A percentile compares a stretch with the other conserved stretches of the same genome.
These are phyloP conservation scores for Starmerella lactis-condensi DNA, from an alignment of 805 yeast species.

Conservation along the genomic window DNA sequence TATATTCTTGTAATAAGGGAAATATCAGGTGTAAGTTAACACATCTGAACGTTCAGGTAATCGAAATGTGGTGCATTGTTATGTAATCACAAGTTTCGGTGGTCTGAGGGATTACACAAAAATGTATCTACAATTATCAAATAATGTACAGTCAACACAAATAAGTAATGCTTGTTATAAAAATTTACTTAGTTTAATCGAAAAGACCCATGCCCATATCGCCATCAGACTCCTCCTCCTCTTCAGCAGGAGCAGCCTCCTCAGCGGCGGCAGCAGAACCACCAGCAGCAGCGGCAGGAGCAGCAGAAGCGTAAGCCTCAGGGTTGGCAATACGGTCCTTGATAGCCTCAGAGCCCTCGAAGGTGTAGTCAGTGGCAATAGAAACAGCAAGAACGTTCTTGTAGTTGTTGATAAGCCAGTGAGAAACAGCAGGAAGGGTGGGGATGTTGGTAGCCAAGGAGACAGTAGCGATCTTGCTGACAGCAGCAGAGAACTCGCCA, in stretches of 20 bases:
- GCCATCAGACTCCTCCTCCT: conserved; percentile 44
- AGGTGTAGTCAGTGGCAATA: conserved; percentile 95
- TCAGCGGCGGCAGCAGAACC: conserved; percentile 42
- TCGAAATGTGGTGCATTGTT: no score
- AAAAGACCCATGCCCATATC: conserved; percentile 75
- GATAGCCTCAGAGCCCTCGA: conserved; percentile 97
- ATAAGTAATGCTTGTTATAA: no score
- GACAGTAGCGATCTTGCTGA: conserved; percentile 82
- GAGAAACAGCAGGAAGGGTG: conserved; percentile 98
- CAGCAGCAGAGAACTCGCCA: conserved; percentile 77
- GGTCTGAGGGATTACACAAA: no score
- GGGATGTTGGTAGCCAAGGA: conserved; percentile 98
- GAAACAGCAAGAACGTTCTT: conserved; percentile 96
- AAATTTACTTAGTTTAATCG: conserved; percentile 43
- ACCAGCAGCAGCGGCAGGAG: conserved; percentile 81
- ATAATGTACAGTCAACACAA: no score
- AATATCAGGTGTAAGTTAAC: no score
- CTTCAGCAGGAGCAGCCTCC: conserved; percentile 57
- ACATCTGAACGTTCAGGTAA: no score
- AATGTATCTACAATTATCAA: no score
- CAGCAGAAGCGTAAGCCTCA: conserved; percentile 98
- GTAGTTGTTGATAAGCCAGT: conserved; percentile 97
- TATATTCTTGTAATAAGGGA: no score
- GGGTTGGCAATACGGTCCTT: conserved; percentile 99
- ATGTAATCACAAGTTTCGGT: no score